These are phyloP conservation scores for Nakaseomyces uthaithaninus DNA, from an alignment of 1,139 yeast species.

Conservation along the genomic window DNA sequence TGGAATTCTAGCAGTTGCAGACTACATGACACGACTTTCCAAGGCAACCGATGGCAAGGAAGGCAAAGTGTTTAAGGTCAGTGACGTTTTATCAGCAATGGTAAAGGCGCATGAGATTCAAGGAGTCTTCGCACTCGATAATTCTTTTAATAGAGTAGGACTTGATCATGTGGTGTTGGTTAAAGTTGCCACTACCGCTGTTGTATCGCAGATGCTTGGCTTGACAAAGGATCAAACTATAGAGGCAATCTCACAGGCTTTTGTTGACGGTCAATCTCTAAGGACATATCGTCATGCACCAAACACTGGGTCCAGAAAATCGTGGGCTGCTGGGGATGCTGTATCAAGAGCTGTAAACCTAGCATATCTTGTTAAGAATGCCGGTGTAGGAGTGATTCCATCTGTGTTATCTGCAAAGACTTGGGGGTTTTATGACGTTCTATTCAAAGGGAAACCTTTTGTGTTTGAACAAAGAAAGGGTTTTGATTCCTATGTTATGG, in stretches of 20 bases:
- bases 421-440: conserved; percentile 56
- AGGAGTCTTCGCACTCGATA: conserved; percentile 49
- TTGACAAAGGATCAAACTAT: conserved; percentile 43
- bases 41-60: conserved; percentile 36
- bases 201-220: conserved; percentile 47
- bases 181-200: conserved; percentile 55
- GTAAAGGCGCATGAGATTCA: conserved; percentile 57
- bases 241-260: conserved; percentile 51
- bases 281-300: conserved; percentile 58
- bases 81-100: conserved; percentile 47
- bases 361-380: conserved; percentile 44
- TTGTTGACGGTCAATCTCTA: conserved; percentile 50
- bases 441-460: conserved; percentile 46
- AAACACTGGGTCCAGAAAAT: conserved; percentile 53
- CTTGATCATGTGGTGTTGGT: conserved; percentile 52
- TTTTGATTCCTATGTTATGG: conserved; percentile 55
- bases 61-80: conserved; percentile 39
- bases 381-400: conserved; percentile 47
- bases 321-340: conserved; percentile 64
- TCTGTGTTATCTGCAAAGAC: conserved; percentile 48
- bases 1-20: conserved; percentile 51
- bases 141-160: conserved; percentile 53
- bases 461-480: conserved; percentile 40
- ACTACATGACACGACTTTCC: conserved; percentile 43
- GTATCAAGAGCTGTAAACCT: conserved; percentile 52